Percentiles rank a stretch among this genome's conserved stretches.
These are phyloP conservation scores for Ceratorhiza oryzae-sativae DNA, from an alignment of 1,284 basidiomycete genomes.

Conservation along the genomic window DNA sequence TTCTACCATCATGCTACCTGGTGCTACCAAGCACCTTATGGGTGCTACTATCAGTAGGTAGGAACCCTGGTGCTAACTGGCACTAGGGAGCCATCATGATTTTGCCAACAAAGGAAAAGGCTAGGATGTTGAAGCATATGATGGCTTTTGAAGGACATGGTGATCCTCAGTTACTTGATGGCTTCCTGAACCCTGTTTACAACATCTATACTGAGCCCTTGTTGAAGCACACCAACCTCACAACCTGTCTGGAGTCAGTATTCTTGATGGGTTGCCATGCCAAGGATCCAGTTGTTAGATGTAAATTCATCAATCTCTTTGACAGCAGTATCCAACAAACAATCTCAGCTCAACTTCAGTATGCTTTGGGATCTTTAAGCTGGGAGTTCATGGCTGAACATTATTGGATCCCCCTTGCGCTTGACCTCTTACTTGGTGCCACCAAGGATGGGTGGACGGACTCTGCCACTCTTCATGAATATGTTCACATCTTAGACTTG, in stretches of 20 bases:
- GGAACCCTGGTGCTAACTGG: no score
- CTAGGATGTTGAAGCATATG: conserved; percentile 91
- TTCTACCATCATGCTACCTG: no score
- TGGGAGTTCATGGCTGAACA: conserved; percentile 95
- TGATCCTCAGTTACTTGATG: conserved; percentile 74
- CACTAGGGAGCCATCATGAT: no score
- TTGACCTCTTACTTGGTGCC: conserved; percentile 88
- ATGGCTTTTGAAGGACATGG: conserved; percentile 83
- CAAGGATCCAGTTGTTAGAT: conserved; percentile 79
- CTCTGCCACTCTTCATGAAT: conserved; percentile 48
- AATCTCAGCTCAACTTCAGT: conserved; percentile 83
- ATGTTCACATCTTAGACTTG: conserved; percentile 42
- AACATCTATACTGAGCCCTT: conserved; percentile 92
- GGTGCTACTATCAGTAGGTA: no score
- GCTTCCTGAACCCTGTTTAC: conserved; percentile 90
- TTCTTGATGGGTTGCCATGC: conserved; percentile 94
- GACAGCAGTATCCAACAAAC: conserved; percentile 89
- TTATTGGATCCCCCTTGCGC: conserved; percentile 94
- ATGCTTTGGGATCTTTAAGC: conserved; percentile 91
- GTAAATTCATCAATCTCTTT: conserved; percentile 89
- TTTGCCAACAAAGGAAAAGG: conserved; percentile 64
- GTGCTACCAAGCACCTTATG: no score
- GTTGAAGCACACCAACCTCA: conserved; percentile 91
- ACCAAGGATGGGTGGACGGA: conserved; percentile 58
- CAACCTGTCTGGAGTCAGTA: conserved; percentile 89